Base-by-base conservation (phyloP, 148 eudicot species). In the Pouteria glomerata region DNA sequence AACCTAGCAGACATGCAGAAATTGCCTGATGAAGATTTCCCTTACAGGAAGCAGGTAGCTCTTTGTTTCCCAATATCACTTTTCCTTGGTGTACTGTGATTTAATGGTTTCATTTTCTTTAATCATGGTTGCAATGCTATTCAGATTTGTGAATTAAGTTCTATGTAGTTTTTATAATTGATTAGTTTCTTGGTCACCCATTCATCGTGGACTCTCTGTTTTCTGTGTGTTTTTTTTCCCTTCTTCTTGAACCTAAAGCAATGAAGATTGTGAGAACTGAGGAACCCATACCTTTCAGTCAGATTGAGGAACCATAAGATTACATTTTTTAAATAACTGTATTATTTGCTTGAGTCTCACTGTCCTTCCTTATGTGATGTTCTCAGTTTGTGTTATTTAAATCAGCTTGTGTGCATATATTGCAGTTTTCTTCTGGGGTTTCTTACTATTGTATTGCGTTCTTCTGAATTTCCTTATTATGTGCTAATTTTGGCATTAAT, bases 1-100 rank as follows among this genome's bases (percentile, higher is more conserved):
- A 90, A 79, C 88, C 76, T 96, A 81, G 92, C 82, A 34, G 88
- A 82, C 23, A 89, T 96, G 82, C 92, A 92, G 76, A 88, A 85
- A 70, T 82, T 89, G 84, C 84, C 92, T 42, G 97, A 85, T 70
- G 96, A 86, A 65, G 88, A 92, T 59, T 92, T 96, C 58, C 79
- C 86, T 11, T 88, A 74, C 72, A 77, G 88, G 77, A 92, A 90
- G 80, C 94, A 92, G 99, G 99, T 96, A 72, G 4, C 15, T 2
- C 68, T 24, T 47, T n/a, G 19, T 57, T 44, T 69, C 63, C 34
- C 26, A 3, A 8, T 13, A 26, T 37, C 63, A 63, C 50, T 37
- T 56, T 23, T 55, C 58, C 34, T 55, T 39, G 18, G 33, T 24
- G 24, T 2, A 15, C 7, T 69, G 13, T 55, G 33, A 8, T 39